Conservation (phyloP, 2,329 filamentous ascomycete species). For the Sporothrix luriei region DNA sequence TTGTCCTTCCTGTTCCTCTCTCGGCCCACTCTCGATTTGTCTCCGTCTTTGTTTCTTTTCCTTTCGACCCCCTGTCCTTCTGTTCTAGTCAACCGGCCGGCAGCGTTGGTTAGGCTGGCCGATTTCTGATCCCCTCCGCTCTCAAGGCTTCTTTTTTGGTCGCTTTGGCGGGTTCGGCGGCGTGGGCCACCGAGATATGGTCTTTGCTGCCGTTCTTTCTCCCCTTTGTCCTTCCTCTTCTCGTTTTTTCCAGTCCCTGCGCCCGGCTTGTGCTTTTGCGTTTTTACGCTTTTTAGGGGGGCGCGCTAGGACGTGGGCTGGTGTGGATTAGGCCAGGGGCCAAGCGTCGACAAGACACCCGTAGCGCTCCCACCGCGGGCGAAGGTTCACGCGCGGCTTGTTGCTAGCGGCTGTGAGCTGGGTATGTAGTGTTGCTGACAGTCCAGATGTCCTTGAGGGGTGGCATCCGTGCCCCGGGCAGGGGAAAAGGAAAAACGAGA, state of each 20-base stretch:
- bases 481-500: neutral
- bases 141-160: slow-evolving; percentile 7
- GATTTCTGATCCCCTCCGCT: slow-evolving; percentile 1
- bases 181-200: neutral
- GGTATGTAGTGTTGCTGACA: slow-evolving; percentile 2
- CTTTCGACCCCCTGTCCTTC: slow-evolving; percentile 18
- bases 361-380: slow-evolving; percentile 22
- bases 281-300: neutral
- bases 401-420: slow-evolving; percentile 19
- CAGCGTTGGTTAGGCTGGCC: slow-evolving; percentile 6
- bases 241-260: neutral
- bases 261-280: slow-evolving; percentile 7
- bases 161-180: neutral
- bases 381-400: neutral
- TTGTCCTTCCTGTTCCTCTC: no score
- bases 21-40: neutral
- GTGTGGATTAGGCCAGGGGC: slow-evolving; percentile 27
- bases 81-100: slow-evolving; percentile 8
- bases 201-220: neutral
- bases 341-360: slow-evolving; percentile 23
- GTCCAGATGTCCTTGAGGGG: neutral
- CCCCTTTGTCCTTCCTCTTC: neutral
- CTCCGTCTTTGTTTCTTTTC: slow-evolving; percentile 13
- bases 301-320: slow-evolving; percentile 14
- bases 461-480: slow-evolving; percentile 6